Percentiles rank a stretch among this genome's conserved stretches.
Conservation (phyloP, 257 asterid species). For the Datura wrightii region DNA sequence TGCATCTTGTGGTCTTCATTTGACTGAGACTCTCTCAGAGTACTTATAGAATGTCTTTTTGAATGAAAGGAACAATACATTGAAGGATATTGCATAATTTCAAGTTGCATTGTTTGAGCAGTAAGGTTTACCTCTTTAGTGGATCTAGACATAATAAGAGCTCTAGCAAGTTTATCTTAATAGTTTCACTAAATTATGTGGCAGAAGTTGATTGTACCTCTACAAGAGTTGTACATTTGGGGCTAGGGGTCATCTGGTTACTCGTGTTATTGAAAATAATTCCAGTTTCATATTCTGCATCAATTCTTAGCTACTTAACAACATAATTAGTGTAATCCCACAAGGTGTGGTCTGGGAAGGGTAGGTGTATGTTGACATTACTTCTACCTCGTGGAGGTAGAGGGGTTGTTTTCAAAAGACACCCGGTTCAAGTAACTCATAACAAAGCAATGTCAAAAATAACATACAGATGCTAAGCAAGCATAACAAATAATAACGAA, state of each 20-base stretch:
- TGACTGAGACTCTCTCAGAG: not conserved
- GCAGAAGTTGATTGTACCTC: slow-evolving; percentile 11
- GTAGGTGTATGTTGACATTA: no score
- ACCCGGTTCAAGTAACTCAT: no score
- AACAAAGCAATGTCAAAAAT: no score
- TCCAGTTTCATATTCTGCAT: not conserved
- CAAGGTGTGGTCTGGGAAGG: no score
- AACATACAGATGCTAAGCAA: no score
- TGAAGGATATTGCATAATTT: slow-evolving; percentile 3
- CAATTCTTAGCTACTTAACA: not conserved
- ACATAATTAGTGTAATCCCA: no score
- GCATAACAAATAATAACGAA: no score
- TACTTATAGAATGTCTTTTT: not conserved
- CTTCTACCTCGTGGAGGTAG: no score
- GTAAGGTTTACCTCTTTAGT: not conserved
- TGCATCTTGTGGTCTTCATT: slow-evolving; percentile 13
- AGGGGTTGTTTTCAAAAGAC: no score
- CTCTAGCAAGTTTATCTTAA: slow-evolving; percentile 7
- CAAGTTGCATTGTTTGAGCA: not conserved
- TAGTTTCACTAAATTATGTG: slow-evolving; percentile 17
- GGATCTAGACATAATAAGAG: slow-evolving; percentile 1
- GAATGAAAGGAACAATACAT: not conserved
- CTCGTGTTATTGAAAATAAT: not conserved
- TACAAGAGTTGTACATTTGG: not conserved
- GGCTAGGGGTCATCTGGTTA: not conserved